These are phyloP conservation scores for Botrytis squamosa DNA, from an alignment of 2,329 filamentous ascomycete species.

Conservation along the genomic window DNA sequence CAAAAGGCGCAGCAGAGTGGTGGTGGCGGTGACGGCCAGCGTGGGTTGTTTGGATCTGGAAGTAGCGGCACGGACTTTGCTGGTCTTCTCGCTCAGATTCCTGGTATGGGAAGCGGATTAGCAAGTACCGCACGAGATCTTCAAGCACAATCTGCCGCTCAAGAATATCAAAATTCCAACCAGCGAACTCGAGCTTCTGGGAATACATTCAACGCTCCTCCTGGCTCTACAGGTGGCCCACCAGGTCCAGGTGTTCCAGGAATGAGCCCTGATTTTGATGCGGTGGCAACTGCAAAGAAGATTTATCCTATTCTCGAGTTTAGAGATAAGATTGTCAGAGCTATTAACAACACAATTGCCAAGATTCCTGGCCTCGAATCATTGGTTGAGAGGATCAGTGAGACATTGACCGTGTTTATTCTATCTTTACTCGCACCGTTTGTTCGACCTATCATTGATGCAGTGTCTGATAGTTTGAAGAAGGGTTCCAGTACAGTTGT, in stretches of 20 bases:
- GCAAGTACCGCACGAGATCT: constrained; percentile 65
- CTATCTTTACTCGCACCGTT: constrained; percentile 89
- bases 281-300: constrained; percentile 70
- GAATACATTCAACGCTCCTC: constrained; percentile 32
- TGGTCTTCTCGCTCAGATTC: constrained; percentile 72
- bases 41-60: constrained; percentile 39
- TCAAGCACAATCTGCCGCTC: constrained; percentile 58
- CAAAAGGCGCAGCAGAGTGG: constrained; percentile 38
- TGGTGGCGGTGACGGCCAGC: constrained; percentile 40
- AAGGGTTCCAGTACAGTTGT: constrained; percentile 74
- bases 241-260: constrained; percentile 62
- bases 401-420: constrained; percentile 88
- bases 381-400: constrained; percentile 86
- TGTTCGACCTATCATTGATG: constrained; percentile 84
- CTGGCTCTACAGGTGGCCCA: constrained; percentile 42
- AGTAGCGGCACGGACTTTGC: constrained; percentile 60
- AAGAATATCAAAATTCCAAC: constrained; percentile 57
- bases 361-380: constrained; percentile 88
- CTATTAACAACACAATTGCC: constrained; percentile 78
- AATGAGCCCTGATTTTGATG: constrained; percentile 74
- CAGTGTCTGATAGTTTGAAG: constrained; percentile 81
- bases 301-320: constrained; percentile 96
- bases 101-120: constrained; percentile 64
- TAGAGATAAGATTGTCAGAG: constrained; percentile 87
- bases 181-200: constrained; percentile 40